Conservation (phyloP, 225 moss, liverwort and hornwort species). For the Sphagnum contortum region DNA sequence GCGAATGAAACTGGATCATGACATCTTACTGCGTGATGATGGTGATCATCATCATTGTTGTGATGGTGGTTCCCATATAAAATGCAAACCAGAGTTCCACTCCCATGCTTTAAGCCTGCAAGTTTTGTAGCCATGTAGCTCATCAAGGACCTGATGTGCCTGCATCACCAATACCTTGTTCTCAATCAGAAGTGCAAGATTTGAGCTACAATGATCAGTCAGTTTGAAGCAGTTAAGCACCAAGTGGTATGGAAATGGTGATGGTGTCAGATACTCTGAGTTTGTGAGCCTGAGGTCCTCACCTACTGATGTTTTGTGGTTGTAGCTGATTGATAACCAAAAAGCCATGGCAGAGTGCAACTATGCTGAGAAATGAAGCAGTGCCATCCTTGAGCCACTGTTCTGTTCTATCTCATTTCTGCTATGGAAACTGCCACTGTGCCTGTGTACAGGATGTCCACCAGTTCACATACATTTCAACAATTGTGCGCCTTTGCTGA, state of each 20-base stretch:
- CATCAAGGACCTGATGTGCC: slow-evolving; percentile 74
- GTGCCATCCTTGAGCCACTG: slow-evolving; percentile 96
- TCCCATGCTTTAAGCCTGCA: slow-evolving; percentile 52
- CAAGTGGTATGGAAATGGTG: no score
- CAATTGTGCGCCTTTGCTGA: no score
- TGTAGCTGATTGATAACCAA: slow-evolving; percentile 39
- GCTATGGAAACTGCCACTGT: slow-evolving; percentile 80
- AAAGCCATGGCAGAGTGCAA: slow-evolving; percentile 86
- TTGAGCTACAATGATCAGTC: no score
- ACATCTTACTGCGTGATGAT: no score
- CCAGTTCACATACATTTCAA: no score
- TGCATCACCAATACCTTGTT: slow-evolving; percentile 14
- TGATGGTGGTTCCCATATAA: slow-evolving; percentile 68
- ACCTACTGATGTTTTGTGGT: slow-evolving; percentile 48
- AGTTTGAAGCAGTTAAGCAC: no score
- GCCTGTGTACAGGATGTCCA: slow-evolving; percentile 28
- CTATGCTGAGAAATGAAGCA: slow-evolving; percentile 74
- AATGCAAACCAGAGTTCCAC: slow-evolving; percentile 48
- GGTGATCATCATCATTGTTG: no score
- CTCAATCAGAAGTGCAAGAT: background rate
- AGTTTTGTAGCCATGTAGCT: slow-evolving; percentile 46
- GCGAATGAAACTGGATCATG: no score
- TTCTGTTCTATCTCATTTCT: slow-evolving; percentile 61
- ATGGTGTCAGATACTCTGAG: no score
- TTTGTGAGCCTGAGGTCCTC: slow-evolving; percentile 10